phyloP scores from a whole-genome alignment of 495 filamentous ascomycete genomes.

The Penicillium cosmopolitanum region DNA sequence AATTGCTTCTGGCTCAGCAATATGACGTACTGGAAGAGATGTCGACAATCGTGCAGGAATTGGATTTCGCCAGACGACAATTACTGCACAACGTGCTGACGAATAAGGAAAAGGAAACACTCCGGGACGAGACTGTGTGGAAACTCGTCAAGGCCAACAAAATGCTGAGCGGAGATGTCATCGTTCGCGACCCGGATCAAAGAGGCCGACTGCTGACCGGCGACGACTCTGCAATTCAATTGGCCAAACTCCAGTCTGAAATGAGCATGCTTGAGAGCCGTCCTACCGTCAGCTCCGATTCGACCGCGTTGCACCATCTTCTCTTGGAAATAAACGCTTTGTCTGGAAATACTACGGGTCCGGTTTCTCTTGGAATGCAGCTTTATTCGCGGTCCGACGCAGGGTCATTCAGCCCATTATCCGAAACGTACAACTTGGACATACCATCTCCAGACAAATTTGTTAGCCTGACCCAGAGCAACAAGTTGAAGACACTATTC shows the following conservation, averaged over 20 bases:
- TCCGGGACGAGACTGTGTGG: conserved; percentile 91
- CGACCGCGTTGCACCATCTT: conserved; percentile 78
- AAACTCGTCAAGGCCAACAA: conserved; percentile 93
- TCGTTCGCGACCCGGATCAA: conserved; percentile 85
- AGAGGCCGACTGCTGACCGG: conserved; percentile 85
- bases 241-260: conserved; percentile 87
- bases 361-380: conserved; percentile 77
- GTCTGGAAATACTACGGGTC: conserved; percentile 68
- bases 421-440: conserved; percentile 82
- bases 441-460: conserved; percentile 73
- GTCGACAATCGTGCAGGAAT: conserved; percentile 72
- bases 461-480: conserved; percentile 56
- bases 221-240: conserved; percentile 89
- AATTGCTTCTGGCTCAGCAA: conserved; percentile 79
- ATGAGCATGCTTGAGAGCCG: conserved; percentile 92
- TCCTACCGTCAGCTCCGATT: conserved; percentile 67
- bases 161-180: conserved; percentile 85
- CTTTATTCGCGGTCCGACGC: conserved; percentile 71
- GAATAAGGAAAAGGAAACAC: conserved; percentile 69
- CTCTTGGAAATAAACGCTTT: conserved; percentile 82
- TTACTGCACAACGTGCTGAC: conserved; percentile 93
- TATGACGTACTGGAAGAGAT: conserved; percentile 83
- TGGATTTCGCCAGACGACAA: conserved; percentile 84
- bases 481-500: conserved; percentile 82
- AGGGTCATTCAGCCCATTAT: conserved; percentile 65